These are phyloP conservation scores for Rosa persica DNA, from an alignment of 306 rosid genomes.

Conservation along the genomic window DNA sequence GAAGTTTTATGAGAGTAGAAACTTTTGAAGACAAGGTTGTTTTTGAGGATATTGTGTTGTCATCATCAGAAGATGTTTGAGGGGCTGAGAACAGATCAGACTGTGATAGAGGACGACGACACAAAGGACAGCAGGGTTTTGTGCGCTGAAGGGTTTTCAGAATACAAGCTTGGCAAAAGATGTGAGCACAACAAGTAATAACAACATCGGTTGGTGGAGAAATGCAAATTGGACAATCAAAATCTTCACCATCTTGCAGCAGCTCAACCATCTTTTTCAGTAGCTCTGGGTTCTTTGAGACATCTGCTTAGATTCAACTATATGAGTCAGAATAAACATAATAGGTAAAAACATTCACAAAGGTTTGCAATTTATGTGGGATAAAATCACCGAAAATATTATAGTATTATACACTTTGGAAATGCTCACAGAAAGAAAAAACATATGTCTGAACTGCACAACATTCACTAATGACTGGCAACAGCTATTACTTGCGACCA, in stretches of 20 bases:
- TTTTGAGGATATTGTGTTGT: constrained; percentile 24
- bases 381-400: not conserved
- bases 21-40: constrained; percentile 51
- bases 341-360: not conserved
- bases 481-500: not conserved
- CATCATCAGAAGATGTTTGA: constrained; percentile 35
- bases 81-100: constrained; percentile 77
- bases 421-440: not conserved
- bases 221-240: constrained; percentile 84
- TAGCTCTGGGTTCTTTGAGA: constrained; percentile 70
- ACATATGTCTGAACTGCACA: not conserved
- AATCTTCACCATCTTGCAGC: constrained; percentile 78
- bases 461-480: not conserved
- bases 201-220: constrained; percentile 55
- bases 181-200: constrained; percentile 76
- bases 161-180: constrained; percentile 71
- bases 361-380: not conserved
- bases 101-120: constrained; percentile 54
- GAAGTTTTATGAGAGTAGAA: constrained; percentile 60
- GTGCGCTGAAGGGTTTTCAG: constrained; percentile 47
- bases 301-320: constrained; percentile 46
- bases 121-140: constrained; percentile 68
- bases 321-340: constrained; percentile 15
- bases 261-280: constrained; percentile 58
- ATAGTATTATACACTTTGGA: not conserved